These are phyloP conservation scores for Macroventuria anomochaeta DNA, from an alignment of 2,329 filamentous ascomycete species.

Conservation along the genomic window DNA sequence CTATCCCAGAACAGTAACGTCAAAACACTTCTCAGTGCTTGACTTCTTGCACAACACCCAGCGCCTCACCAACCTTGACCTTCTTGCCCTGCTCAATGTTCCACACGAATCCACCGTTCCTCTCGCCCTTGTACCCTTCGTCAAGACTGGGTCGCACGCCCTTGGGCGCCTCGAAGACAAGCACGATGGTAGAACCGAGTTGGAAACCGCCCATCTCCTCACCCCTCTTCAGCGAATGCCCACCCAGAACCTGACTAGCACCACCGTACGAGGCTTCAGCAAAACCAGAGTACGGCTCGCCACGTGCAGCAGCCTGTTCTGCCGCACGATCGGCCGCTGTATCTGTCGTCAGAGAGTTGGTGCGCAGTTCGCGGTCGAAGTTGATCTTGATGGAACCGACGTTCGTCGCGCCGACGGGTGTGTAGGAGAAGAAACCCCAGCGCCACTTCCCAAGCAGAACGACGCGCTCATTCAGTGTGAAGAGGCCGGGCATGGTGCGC, in stretches of 20 bases:
- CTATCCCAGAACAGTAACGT: too few species aligned
- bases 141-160: slow-evolving; percentile 63
- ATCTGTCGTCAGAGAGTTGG: slow-evolving; percentile 90
- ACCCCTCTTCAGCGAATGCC: slow-evolving; percentile 82
- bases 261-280: slow-evolving; percentile 86
- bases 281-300: slow-evolving; percentile 88
- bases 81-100: slow-evolving; percentile 83
- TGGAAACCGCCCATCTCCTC: slow-evolving; percentile 99
- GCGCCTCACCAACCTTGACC: slow-evolving; percentile 85
- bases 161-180: slow-evolving; percentile 93
- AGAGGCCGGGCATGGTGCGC: slow-evolving; percentile 88
- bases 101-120: slow-evolving; percentile 81
- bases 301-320: slow-evolving; percentile 74
- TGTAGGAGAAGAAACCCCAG: slow-evolving; percentile 96
- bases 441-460: slow-evolving; percentile 93
- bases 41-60: slow-evolving; percentile 72
- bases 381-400: slow-evolving; percentile 97
- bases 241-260: slow-evolving; percentile 78
- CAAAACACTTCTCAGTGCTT: not conserved
- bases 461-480: slow-evolving; percentile 95
- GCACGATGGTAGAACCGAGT: slow-evolving; percentile 89
- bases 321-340: slow-evolving; percentile 88
- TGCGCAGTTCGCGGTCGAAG: slow-evolving; percentile 92
- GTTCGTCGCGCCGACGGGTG: slow-evolving; percentile 94
- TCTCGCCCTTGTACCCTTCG: slow-evolving; percentile 60